These are phyloP conservation scores for Epichloe amarillans DNA, from an alignment of 2,329 filamentous ascomycete species.

Conservation along the genomic window DNA sequence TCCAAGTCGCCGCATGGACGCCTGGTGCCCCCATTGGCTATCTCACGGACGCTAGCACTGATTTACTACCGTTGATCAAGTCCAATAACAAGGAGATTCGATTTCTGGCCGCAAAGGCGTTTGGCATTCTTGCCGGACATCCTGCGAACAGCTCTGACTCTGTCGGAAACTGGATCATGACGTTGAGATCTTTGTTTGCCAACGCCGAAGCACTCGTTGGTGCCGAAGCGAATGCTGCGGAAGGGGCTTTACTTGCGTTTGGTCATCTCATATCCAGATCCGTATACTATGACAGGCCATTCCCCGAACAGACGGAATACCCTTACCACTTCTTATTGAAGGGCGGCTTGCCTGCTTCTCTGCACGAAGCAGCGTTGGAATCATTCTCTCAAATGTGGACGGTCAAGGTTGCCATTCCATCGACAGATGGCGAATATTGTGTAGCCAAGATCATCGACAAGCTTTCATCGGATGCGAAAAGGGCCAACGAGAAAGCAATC, in stretches of 20 bases:
- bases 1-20: constrained; percentile 36
- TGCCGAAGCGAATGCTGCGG: constrained; percentile 29
- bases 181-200: constrained; percentile 31
- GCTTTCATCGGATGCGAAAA: constrained; percentile 56
- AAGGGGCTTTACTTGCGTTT: constrained; percentile 33
- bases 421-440: constrained; percentile 15
- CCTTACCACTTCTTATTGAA: constrained; percentile 20
- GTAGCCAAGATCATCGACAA: constrained; percentile 41
- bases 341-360: constrained; percentile 17
- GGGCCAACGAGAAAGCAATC: constrained; percentile 72
- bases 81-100: constrained; percentile 63
- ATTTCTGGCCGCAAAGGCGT: constrained; percentile 50
- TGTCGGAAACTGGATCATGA: constrained; percentile 13
- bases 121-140: constrained; percentile 68
- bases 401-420: constrained; percentile 26
- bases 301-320: constrained; percentile 14
- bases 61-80: constrained; percentile 46
- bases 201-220: constrained; percentile 28
- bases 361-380: constrained; percentile 32
- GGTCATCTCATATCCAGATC: constrained; percentile 30
- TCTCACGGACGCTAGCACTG: constrained; percentile 33
- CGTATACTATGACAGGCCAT: constrained; percentile 27
- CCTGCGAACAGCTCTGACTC: constrained; percentile 25
- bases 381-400: constrained; percentile 34
- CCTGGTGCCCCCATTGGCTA: constrained; percentile 37